Base-by-base conservation (phyloP, 208 protist species). In the Leptomonas pyrrhocoris region DNA sequence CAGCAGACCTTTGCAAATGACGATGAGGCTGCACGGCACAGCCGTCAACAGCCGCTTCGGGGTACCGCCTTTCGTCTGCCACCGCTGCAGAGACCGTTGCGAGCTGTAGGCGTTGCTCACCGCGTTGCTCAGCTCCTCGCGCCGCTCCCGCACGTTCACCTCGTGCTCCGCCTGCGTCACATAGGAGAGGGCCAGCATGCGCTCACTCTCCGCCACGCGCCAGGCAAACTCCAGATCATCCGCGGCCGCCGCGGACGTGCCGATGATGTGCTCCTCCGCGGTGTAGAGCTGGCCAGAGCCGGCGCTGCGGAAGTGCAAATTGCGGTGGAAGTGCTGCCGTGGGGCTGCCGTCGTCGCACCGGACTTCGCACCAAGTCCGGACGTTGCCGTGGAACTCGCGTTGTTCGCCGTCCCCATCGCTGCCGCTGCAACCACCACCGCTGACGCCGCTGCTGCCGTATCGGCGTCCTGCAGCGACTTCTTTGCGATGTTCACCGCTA, bases 91-190 rank as follows among this genome's bases (percentile, higher is more conserved):
- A 8, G 83, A 83, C 49, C 79, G 81, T 74, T 94, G 88, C n/a
- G 91, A 90, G 34, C 86, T 89, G 69, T 96, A 96, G 34, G 91
- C 91, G 68, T 77, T 86, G 69, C 78, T 94, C 12, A 94, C 91
- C 11, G 91, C 91, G 74, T 96, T 79, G 75, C 81, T 94, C 28
- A 96, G 74, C 81, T 94, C 78, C 49, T 82, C 72, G 42, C 86
- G 76, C 2, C 88, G 91, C 57, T 84, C 68, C 2, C 61, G 77
- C 38, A 96, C 85, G 68, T 96, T 96, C 16, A 96, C 88, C 73
- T 96, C 91, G 64, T 93, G 86, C 59, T 96, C 88, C 13, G 91
- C 91, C 67, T 92, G 81, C 2, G 74, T 80, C 13, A 96, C 88
- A 48, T 83, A 93, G 28, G 86, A 81, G 50, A 96, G 79, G 30